Evolutionary conservation across 2,329 filamentous ascomycete genomes (phyloP).

Genomic region (Fusarium mangiferae): DNA sequence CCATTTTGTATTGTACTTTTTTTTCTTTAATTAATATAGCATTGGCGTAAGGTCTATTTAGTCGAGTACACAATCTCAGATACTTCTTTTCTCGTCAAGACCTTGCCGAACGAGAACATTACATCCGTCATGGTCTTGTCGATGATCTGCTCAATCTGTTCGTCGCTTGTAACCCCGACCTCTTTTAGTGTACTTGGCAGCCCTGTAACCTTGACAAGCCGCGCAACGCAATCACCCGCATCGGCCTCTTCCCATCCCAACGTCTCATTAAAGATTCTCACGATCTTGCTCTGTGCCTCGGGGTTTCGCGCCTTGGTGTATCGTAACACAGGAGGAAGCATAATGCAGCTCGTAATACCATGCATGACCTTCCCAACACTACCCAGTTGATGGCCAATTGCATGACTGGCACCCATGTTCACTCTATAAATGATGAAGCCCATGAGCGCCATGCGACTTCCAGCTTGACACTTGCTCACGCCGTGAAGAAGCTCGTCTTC

Average conservation of each 20-base stretch:
- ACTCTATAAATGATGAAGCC: slow-evolving; percentile 12
- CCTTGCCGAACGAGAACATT: slow-evolving; percentile 16
- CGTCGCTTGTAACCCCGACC: not conserved
- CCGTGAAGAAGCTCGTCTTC: not conserved
- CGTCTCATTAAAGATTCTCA: slow-evolving; percentile 1
- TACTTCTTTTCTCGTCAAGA: not conserved
- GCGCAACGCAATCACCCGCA: not conserved
- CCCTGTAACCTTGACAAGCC: not conserved
- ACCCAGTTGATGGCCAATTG: slow-evolving; percentile 9
- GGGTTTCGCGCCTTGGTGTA: slow-evolving; percentile 5
- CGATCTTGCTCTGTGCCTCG: not conserved
- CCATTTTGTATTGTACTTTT: not conserved
- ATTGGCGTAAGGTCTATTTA: not conserved
- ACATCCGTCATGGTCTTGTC: slow-evolving; percentile 24
- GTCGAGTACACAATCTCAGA: slow-evolving; percentile 12
- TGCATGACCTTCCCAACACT: slow-evolving; percentile 25
- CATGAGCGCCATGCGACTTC: slow-evolving; percentile 27
- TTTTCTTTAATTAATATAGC: not conserved
- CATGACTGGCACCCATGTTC: slow-evolving; percentile 24
- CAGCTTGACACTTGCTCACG: slow-evolving; percentile 14
- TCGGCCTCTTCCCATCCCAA: slow-evolving; percentile 7
- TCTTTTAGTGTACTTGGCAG: not conserved
- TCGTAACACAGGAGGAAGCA: slow-evolving; percentile 9
- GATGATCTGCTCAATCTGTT: slow-evolving; percentile 15
- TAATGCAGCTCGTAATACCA: slow-evolving; percentile 16